Evolutionary conservation across 202 grass and related monocot species (phyloP), one percentile per base, ranked within the genome.

Genomic region (Setaria viridis): DNA sequence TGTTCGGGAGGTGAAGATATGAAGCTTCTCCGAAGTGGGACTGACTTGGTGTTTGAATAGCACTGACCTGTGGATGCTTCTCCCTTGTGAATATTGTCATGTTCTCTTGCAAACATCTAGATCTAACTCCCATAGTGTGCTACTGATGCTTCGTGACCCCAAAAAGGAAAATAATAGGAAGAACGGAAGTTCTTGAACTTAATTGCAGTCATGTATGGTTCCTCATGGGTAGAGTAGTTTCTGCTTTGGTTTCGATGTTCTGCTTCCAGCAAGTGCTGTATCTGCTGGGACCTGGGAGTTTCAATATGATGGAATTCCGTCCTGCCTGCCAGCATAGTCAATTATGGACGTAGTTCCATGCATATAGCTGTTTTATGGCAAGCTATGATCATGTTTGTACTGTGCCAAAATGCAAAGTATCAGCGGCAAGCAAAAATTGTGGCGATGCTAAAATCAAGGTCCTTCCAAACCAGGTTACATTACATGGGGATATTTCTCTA

Each of bases 1-100:
- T 2, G 95, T 95, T 42, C 87, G 96, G 17, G 93, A 95, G 72
- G 91, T 99, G 60, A 98, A 98, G 81, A 94, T 98, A 78, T 94
- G 85, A 97, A 78, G 47, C 41, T 51, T 19, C 45, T 32, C 51
- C 13, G 2, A 67, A 17, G 13, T 35, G 54, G 48, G 19, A 55
- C 71, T 55, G 73, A 34, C 42, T n/a, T 74, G 65, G 32, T 37
- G 29, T 17, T 39, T 68, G 45, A 29, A 62, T 37, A 67, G 11
- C 56, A 8, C 47, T 21, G 14, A 72, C 29, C 15, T 69, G 15
- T 15, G 41, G 67, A 34, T 80, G 48, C 60, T 75, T 67, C 30
- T 41, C 5, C 45, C 49, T 46, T 87, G 80, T 90, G 64, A 79
- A 68, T 87, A 87, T 79, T 56, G n/a, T 77, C 39, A 15, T 50